Base-by-base conservation (phyloP, 345 rosid genomes). In the Citrus reticulata region DNA sequence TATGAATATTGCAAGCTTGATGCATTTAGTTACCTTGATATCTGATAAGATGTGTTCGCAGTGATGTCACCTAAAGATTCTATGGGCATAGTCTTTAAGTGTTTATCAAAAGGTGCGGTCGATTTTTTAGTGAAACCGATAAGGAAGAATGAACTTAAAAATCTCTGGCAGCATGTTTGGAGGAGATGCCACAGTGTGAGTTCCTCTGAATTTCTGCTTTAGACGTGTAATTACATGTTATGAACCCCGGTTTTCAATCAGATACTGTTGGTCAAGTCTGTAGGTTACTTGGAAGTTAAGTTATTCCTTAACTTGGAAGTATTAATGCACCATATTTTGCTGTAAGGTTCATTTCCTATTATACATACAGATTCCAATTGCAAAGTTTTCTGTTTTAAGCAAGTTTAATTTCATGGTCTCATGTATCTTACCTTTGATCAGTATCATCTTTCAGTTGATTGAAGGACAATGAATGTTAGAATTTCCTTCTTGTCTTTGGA, bases 151-250 rank as follows among this genome's bases (percentile, higher is more conserved):
- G 97, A 91, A 84, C 88, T 93, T 67, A 90, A 90, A 85, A 93
- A 90, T 81, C 91, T 91, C 8, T 93, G 95, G 94, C 95, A 93
- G 86, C 95, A 91, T 82, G 88, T 91, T 85, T 93, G 97, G 95
- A 89, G 93, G 85, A 90, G 90, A 89, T 87, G 92, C 82, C 93
- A 89, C 87, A 90, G 92, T 71, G 95, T 91, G 88, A 89, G 93
- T 84, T 58, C 74, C 72, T 37, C 68, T 72, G 32, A 30, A 72
- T 77, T 77, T 80, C 55, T 67, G 49, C 59, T 76, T 76, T 74
- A 75, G 75, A 69, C 11, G 16, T 35, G 67, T 40, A 67, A 77
- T 72, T 51, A 46, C 64, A 34, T 72, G 2, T 64, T 55, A 51
- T 62, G 80, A 72, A 42, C 19, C 22, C 58, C 5, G 61, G 60